These are phyloP conservation scores for Ophiostoma ips DNA, from an alignment of 2,329 filamentous ascomycete genomes.

Conservation along the genomic window DNA sequence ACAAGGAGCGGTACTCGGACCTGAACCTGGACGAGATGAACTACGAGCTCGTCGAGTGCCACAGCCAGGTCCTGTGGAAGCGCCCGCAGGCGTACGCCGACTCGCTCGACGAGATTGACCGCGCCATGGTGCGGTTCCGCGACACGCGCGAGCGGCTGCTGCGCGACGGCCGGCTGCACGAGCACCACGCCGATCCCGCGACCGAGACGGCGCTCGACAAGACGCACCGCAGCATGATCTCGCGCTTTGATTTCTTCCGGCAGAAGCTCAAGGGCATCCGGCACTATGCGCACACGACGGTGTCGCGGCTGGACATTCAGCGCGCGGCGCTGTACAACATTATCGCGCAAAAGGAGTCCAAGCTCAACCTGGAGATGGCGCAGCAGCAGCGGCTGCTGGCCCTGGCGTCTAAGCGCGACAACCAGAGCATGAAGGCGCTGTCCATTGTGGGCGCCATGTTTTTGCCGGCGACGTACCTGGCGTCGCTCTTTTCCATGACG, in stretches of 20 bases:
- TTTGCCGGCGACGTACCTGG: slow-evolving; percentile 46
- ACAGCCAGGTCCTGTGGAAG: slow-evolving; percentile 22
- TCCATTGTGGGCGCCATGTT: slow-evolving; percentile 50
- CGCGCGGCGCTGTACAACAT: slow-evolving; percentile 52
- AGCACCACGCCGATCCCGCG: slow-evolving; percentile 10
- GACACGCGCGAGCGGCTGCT: slow-evolving; percentile 4
- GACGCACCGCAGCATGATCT: slow-evolving; percentile 38
- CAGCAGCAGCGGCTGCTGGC: slow-evolving; percentile 45
- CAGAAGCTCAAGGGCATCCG: slow-evolving; percentile 48
- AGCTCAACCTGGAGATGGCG: slow-evolving; percentile 49
- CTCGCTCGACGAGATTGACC: slow-evolving; percentile 12
- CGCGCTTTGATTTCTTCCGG: slow-evolving; percentile 44
- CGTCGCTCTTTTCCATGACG: slow-evolving; percentile 52
- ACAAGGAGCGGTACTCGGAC: slow-evolving; percentile 37
- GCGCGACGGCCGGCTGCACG: background rate
- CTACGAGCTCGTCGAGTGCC: slow-evolving; percentile 48
- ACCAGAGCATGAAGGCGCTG: slow-evolving; percentile 51
- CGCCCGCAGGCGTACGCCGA: slow-evolving; percentile 41
- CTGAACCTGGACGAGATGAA: slow-evolving; percentile 47
- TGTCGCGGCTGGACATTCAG: slow-evolving; percentile 47
- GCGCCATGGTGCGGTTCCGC: slow-evolving; percentile 13
- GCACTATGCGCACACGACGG: slow-evolving; percentile 47
- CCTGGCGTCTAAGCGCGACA: slow-evolving; percentile 46
- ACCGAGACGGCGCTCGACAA: slow-evolving; percentile 25
- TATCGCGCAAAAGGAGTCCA: slow-evolving; percentile 50